phyloP scores from a whole-genome alignment of 2,329 filamentous ascomycete species.

The Ophiostoma angusticollis region DNA sequence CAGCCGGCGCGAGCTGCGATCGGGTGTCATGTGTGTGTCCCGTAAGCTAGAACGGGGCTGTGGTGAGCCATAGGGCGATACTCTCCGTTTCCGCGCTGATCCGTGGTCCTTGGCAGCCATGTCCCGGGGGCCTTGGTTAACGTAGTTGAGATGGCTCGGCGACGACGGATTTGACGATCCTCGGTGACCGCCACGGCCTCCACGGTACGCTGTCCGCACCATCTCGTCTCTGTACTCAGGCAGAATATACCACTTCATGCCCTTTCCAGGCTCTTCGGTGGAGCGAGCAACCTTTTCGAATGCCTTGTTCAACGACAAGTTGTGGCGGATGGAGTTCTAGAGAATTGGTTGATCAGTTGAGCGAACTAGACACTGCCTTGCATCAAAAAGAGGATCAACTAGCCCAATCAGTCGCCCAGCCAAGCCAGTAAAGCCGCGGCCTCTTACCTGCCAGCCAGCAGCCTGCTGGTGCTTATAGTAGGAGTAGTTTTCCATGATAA shows the following conservation, averaged over 20 bases:
- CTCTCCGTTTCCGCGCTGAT: slow-evolving; percentile 45
- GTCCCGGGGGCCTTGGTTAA: slow-evolving; percentile 45
- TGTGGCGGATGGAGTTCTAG: slow-evolving; percentile 87
- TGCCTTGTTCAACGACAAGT: slow-evolving; percentile 84
- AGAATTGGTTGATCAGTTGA: too few species aligned
- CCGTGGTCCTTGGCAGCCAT: slow-evolving; percentile 37
- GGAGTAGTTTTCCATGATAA: slow-evolving; percentile 80
- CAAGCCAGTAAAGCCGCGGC: too few species aligned
- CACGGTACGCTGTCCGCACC: slow-evolving; percentile 55
- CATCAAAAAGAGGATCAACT: too few species aligned
- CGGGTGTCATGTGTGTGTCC: slow-evolving; percentile 44
- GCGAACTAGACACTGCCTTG: too few species aligned
- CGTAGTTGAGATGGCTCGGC: slow-evolving; percentile 46
- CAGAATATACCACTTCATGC: slow-evolving; percentile 97
- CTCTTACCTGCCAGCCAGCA: slow-evolving; percentile 77
- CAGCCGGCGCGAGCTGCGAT: slow-evolving; percentile 34
- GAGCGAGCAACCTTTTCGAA: slow-evolving; percentile 88
- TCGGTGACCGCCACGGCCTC: slow-evolving; percentile 49
- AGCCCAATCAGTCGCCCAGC: too few species aligned
- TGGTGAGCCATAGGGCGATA: slow-evolving; percentile 42
- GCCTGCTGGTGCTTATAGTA: slow-evolving; percentile 73
- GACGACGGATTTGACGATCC: slow-evolving; percentile 62
- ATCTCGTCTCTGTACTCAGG: slow-evolving; percentile 78
- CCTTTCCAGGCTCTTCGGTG: slow-evolving; percentile 92
- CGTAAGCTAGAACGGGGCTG: slow-evolving; percentile 36